A percentile compares a stretch with the other conserved stretches of the same genome.
phyloP scores from a whole-genome alignment of 1,284 basidiomycete species.

The Cryptococcus neoformans region DNA sequence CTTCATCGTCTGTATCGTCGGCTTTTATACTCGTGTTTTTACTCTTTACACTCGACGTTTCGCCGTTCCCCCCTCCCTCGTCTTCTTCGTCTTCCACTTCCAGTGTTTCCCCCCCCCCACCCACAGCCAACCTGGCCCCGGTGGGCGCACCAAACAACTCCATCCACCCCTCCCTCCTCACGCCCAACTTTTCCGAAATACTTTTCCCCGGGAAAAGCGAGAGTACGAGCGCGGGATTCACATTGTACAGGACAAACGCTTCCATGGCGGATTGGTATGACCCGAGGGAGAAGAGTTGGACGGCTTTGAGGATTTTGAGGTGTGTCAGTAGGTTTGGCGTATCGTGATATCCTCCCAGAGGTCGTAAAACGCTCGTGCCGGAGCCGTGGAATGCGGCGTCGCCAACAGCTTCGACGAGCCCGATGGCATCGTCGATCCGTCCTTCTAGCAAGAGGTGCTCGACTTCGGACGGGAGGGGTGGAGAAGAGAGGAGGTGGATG shows the following conservation, averaged over 20 bases:
- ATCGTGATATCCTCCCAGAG: no score
- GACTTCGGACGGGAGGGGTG: slow-evolving; percentile 73
- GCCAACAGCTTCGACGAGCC: slow-evolving; percentile 68
- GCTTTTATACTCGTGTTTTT: slow-evolving; percentile 12
- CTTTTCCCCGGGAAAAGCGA: slow-evolving; percentile 73
- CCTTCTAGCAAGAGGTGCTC: slow-evolving; percentile 75
- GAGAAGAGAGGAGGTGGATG: slow-evolving; percentile 72
- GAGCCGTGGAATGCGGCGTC: slow-evolving; percentile 66
- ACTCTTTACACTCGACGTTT: neutral
- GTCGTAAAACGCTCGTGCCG: slow-evolving; percentile 31
- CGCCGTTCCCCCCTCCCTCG: slow-evolving; percentile 7
- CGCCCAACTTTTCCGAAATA: slow-evolving; percentile 74
- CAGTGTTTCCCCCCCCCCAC: slow-evolving; percentile 41
- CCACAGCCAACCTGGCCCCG: slow-evolving; percentile 20
- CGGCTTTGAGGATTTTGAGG: slow-evolving; percentile 68
- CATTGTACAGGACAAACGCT: slow-evolving; percentile 79
- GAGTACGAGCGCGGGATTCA: slow-evolving; percentile 91
- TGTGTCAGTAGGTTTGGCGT: no score
- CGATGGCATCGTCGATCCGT: slow-evolving; percentile 74
- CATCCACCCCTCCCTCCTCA: slow-evolving; percentile 71
- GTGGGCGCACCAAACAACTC: slow-evolving; percentile 73
- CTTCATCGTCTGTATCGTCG: slow-evolving; percentile 20
- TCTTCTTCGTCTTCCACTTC: slow-evolving; percentile 6
- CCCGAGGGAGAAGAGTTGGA: slow-evolving; percentile 64
- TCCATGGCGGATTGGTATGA: slow-evolving; percentile 64